phyloP scores from a whole-genome alignment of 140 eudicot genomes.

The Oenanthe javanica region DNA sequence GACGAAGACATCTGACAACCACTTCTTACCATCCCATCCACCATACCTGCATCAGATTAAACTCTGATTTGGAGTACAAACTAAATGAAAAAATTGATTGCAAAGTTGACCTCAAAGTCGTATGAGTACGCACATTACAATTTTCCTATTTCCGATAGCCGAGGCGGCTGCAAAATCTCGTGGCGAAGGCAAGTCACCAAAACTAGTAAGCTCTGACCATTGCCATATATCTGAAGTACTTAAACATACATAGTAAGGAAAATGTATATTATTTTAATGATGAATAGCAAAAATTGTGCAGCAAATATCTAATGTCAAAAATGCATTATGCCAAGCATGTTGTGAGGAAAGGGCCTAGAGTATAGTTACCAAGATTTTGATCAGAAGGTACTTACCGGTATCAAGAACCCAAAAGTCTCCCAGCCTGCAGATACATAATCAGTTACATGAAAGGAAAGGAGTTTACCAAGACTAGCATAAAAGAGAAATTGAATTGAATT shows the following conservation, averaged over 20 bases:
- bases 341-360: background rate
- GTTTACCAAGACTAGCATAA: background rate
- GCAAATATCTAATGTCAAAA: slow-evolving; percentile 4
- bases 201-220: slow-evolving; percentile 97
- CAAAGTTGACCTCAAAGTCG: background rate
- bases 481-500: background rate
- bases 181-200: slow-evolving; percentile 95
- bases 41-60: slow-evolving; percentile 65
- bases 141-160: slow-evolving; percentile 85
- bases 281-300: background rate
- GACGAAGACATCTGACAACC: slow-evolving; percentile 88
- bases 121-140: slow-evolving; percentile 62
- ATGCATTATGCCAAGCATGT: background rate
- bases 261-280: background rate
- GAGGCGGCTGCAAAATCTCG: slow-evolving; percentile 98
- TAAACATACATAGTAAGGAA: slow-evolving; percentile 5
- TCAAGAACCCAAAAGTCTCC: slow-evolving; percentile 99
- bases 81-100: background rate
- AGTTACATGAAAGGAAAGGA: slow-evolving; percentile 13
- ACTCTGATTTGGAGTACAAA: slow-evolving; percentile 9
- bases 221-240: slow-evolving; percentile 84
- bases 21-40: slow-evolving; percentile 98
- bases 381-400: slow-evolving; percentile 50
- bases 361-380: background rate
- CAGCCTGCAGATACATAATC: slow-evolving; percentile 47